Conservation (phyloP, 345 rosid genomes). For the Adansonia digitata region DNA sequence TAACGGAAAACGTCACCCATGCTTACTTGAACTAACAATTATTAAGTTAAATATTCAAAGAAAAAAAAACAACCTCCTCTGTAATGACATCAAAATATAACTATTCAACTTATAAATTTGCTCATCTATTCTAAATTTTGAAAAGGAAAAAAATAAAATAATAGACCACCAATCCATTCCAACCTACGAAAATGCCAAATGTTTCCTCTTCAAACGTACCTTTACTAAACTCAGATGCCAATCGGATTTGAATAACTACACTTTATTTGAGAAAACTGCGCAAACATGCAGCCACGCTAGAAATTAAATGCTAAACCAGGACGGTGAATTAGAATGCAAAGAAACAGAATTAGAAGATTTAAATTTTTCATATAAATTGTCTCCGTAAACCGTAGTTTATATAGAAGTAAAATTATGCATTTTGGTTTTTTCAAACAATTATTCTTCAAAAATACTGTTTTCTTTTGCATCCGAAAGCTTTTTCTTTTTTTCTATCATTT, state of each 20-base stretch:
- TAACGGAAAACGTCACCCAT: background rate
- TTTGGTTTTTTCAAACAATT: background rate
- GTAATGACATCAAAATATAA: background rate
- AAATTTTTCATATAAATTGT: background rate
- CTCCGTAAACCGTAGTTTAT: background rate
- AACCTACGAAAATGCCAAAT: background rate
- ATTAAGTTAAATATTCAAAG: background rate
- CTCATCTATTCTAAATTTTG: background rate
- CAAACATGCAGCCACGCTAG: background rate
- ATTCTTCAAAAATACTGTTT: background rate
- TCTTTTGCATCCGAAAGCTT: background rate
- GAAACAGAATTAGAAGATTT: background rate
- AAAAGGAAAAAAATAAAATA: background rate
- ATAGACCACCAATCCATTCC: background rate
- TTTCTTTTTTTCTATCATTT: background rate
- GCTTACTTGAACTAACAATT: background rate
- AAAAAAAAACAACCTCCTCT: background rate
- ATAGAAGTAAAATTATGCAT: background rate
- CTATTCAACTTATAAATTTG: background rate
- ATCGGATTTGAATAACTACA: background rate
- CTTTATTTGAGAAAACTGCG: background rate
- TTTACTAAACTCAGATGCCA: background rate
- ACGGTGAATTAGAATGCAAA: background rate
- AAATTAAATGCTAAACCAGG: background rate
- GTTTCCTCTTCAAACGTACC: slow-evolving; percentile 1